Base-by-base conservation (phyloP, 305 asterid genomes). In the Solanum hybrid region DNA sequence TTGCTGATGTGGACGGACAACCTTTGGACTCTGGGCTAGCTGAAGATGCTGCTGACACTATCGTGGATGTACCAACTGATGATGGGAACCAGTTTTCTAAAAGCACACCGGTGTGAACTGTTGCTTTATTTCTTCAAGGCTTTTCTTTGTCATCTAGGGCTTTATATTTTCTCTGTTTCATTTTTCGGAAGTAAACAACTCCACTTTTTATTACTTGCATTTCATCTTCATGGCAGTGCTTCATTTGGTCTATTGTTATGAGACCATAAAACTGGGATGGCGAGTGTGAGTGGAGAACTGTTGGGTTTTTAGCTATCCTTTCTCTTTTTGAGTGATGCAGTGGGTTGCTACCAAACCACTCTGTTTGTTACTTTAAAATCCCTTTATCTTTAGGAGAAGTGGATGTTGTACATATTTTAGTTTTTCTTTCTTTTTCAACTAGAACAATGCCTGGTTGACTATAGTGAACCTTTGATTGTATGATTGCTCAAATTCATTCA, bases 31-130 rank as follows among this genome's bases (percentile, higher is more conserved):
- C 92, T 71, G 92, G 92, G 87, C 88, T 89, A 80, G 93, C 91
- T 89, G 97, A 95, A 92, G 92, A 91, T 90, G 95, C 89, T 80
- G 32, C 88, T 89, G 92, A 90, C 80, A 87, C 76, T 88, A 87
- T 56, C 79, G 51, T 64, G 71, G 93, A 93, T 92, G 90, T 90
- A 66, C 94, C 94, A 24, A 89, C 92, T 27, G 92, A 90, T 51
- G 92, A 92, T 89, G 98, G 92, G 88, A 90, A 90, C 69, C 94
- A 89, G 80, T 90, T 92, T 91, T 91, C 92, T 37, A 94, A 89
- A 93, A 97, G 93, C 91, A 91, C 93, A 35, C 97, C 95, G 91
- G 99, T 97, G 84, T 81, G 98, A 78, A 80, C 89, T 89, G 40
- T 88, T 86, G 36, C 89, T 89, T 40, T 82, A 85, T 85, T 45